Conservation (phyloP, 208 protist genomes). For the Crithidia expoeki region DNA sequence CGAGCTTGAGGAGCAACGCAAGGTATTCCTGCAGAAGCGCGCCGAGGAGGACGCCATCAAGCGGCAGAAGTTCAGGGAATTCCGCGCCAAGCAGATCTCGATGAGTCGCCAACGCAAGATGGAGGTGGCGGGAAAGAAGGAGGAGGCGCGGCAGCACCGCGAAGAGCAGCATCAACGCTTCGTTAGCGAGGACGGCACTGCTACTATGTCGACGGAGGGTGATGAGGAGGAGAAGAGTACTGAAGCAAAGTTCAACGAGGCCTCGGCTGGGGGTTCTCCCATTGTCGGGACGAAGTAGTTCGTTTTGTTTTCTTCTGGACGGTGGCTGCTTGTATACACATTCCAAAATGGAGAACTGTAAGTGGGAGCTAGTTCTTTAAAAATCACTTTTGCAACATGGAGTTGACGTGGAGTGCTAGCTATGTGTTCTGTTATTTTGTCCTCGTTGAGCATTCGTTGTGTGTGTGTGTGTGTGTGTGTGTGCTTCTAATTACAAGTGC, state of each 20-base stretch:
- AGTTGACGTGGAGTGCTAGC: too few species aligned
- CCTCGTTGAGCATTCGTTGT: background rate
- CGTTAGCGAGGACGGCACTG: background rate
- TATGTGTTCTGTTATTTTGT: too few species aligned
- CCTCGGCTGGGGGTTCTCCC: background rate
- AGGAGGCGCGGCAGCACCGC: conserved; percentile 32
- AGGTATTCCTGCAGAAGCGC: conserved; percentile 59
- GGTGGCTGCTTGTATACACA: background rate
- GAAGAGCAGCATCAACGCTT: conserved; percentile 40
- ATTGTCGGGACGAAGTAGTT: conserved; percentile 1
- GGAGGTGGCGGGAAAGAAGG: conserved; percentile 48
- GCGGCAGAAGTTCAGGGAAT: conserved; percentile 77
- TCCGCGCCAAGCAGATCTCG: conserved; percentile 70
- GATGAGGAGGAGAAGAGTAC: background rate
- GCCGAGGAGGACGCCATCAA: conserved; percentile 69
- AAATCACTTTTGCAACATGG: too few species aligned
- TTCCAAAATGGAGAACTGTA: too few species aligned
- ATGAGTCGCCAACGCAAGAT: conserved; percentile 80
- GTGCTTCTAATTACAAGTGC: too few species aligned
- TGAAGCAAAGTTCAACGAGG: background rate
- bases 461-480: too few species aligned
- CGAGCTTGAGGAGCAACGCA: conserved; percentile 61
- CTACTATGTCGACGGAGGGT: conserved; percentile 3
- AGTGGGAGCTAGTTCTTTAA: too few species aligned
- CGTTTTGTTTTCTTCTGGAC: too few species aligned